Percentiles rank a stretch among this genome's conserved stretches.
These are phyloP conservation scores for Suhomyces maxii DNA, from an alignment of 1,139 yeast species.

Conservation along the genomic window DNA sequence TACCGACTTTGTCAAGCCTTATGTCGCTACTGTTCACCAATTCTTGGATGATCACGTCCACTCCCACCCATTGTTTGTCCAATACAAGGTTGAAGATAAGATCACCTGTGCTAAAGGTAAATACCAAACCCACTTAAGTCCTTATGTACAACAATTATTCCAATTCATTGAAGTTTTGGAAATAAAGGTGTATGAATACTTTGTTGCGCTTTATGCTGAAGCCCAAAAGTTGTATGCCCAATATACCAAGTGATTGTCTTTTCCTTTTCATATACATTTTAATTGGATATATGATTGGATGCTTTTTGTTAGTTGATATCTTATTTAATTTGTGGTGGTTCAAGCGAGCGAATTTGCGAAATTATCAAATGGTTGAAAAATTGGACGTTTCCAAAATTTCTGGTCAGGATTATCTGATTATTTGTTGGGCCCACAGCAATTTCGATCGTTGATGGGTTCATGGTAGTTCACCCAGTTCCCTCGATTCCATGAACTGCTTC, in stretches of 20 bases:
- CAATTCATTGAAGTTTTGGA: conserved; percentile 35
- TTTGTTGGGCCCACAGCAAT: too few species aligned
- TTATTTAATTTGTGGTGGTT: too few species aligned
- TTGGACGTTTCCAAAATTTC: too few species aligned
- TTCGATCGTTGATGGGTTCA: too few species aligned
- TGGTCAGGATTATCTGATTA: too few species aligned
- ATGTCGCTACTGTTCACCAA: conserved; percentile 24
- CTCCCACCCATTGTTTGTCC: conserved; percentile 36
- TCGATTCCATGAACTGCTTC: too few species aligned
- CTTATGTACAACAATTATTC: conserved; percentile 31
- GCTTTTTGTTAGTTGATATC: too few species aligned
- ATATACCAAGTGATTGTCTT: not conserved
- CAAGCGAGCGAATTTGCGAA: too few species aligned
- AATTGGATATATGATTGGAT: too few species aligned
- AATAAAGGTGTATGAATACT: conserved; percentile 24
- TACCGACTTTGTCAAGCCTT: conserved; percentile 33
- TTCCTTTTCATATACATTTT: too few species aligned
- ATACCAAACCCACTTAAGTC: conserved; percentile 26
- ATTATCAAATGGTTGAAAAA: too few species aligned
- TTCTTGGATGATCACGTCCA: conserved; percentile 40
- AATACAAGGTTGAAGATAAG: conserved; percentile 36
- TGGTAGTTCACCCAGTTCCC: too few species aligned
- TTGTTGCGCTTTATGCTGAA: conserved; percentile 17
- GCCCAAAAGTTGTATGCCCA: conserved; percentile 10
- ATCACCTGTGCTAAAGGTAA: conserved; percentile 19